Evolutionary conservation across 164 flowering plant species (phyloP).

Genomic region (Aristolochia contorta): DNA sequence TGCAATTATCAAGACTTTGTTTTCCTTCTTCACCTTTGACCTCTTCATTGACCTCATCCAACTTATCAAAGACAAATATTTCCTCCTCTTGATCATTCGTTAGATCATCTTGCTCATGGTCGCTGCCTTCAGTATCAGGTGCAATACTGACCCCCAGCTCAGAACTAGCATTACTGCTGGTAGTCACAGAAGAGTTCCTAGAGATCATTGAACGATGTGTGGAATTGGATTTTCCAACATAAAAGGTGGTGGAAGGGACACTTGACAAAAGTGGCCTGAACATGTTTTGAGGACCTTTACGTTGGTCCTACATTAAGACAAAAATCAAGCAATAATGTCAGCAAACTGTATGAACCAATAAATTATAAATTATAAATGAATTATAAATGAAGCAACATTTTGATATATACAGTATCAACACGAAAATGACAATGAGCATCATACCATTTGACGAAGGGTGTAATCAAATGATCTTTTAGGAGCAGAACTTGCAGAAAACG

Average conservation of each 20-base stretch:
- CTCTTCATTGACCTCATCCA: slow-evolving; percentile 32
- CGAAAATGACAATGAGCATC: background rate
- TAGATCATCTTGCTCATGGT: slow-evolving; percentile 48
- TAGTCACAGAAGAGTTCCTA: slow-evolving; percentile 69
- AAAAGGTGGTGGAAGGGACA: slow-evolving; percentile 80
- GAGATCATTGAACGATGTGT: slow-evolving; percentile 48
- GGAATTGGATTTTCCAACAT: slow-evolving; percentile 55
- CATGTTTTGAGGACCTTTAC: slow-evolving; percentile 83
- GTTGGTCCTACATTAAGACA: slow-evolving; percentile 48
- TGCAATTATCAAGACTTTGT: slow-evolving; percentile 13
- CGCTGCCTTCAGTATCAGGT: slow-evolving; percentile 63
- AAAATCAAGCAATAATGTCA: too few species aligned
- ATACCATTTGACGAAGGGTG: slow-evolving; percentile 80
- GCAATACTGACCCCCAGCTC: slow-evolving; percentile 55
- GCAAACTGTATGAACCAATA: too few species aligned
- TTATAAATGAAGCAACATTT: too few species aligned
- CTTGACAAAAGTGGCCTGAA: slow-evolving; percentile 95
- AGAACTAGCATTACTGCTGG: slow-evolving; percentile 84
- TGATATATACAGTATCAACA: too few species aligned
- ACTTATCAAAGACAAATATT: slow-evolving; percentile 52
- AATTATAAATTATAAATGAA: too few species aligned
- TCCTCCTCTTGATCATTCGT: slow-evolving; percentile 43
- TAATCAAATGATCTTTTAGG: slow-evolving; percentile 83
- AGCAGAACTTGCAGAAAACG: slow-evolving; percentile 54
- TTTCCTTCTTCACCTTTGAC: slow-evolving; percentile 19